Evolutionary conservation across 805 yeast genomes (phyloP).

Genomic region (Ogataea glucozyma): DNA sequence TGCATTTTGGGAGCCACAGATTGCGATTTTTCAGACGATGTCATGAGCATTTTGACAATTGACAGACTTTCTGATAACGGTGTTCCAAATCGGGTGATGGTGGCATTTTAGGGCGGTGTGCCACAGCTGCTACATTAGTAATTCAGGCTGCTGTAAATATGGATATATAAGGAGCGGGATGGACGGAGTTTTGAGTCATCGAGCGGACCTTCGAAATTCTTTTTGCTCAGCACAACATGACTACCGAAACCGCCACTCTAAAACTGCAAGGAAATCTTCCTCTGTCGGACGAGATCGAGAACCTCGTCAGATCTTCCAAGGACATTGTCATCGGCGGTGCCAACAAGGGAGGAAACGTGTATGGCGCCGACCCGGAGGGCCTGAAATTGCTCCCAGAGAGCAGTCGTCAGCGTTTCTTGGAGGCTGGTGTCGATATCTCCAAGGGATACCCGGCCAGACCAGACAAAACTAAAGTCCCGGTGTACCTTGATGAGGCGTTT

Average conservation of each 20-base stretch:
- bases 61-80: not conserved
- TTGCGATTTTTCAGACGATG: conserved; percentile 6
- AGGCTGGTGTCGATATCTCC: conserved; percentile 37
- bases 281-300: conserved; percentile 18
- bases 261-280: conserved; percentile 14
- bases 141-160: too few relatives aligned
- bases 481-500: conserved; percentile 40
- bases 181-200: not conserved
- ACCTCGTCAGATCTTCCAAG: conserved; percentile 16
- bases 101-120: not conserved
- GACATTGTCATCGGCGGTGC: conserved; percentile 5
- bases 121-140: not conserved
- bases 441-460: conserved; percentile 42
- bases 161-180: not conserved
- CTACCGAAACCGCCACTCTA: conserved; percentile 14
- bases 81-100: not conserved
- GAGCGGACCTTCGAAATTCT: too few relatives aligned
- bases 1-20: conserved; percentile 3
- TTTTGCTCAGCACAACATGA: too few relatives aligned
- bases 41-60: not conserved
- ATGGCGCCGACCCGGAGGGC: conserved; percentile 19
- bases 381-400: conserved; percentile 30
- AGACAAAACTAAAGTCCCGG: conserved; percentile 31
- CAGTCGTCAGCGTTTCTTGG: conserved; percentile 33
- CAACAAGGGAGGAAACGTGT: conserved; percentile 2